phyloP scores from a whole-genome alignment of 768 basidiomycete species.

The Auriscalpium microsporum region DNA sequence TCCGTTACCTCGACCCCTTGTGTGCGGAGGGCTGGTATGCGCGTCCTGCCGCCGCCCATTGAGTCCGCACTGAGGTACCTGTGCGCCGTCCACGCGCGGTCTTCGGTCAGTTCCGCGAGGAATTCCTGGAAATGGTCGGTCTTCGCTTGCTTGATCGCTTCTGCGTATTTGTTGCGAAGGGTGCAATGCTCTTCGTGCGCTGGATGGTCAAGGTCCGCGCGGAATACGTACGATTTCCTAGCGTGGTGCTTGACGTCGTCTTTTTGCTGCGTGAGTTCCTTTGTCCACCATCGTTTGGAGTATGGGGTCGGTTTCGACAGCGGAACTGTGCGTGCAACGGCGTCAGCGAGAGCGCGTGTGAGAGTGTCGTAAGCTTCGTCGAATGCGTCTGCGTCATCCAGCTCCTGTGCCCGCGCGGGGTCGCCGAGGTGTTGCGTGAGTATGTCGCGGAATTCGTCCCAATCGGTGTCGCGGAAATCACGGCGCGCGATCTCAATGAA shows the following conservation, averaged over 20 bases:
- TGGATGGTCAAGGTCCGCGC: neutral
- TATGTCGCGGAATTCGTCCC: neutral
- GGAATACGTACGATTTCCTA: neutral
- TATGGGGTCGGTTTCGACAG: neutral
- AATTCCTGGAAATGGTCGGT: slow-evolving; percentile 18
- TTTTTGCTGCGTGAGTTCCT: neutral
- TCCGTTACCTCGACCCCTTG: too few species aligned
- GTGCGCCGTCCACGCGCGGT: slow-evolving; percentile 14
- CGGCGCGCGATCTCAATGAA: neutral
- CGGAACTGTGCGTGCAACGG: neutral
- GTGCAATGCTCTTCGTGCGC: neutral
- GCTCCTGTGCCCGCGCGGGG: too few species aligned
- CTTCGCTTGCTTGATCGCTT: slow-evolving; percentile 10
- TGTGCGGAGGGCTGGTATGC: slow-evolving; percentile 12
- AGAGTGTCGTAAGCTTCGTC: neutral
- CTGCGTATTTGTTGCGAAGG: slow-evolving; percentile 6
- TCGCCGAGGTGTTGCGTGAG: too few species aligned
- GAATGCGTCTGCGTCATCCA: neutral
- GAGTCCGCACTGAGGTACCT: slow-evolving; percentile 1
- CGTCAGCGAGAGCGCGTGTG: neutral
- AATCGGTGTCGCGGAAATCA: neutral
- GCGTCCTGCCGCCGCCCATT: slow-evolving; percentile 6
- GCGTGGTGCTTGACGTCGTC: too few species aligned
- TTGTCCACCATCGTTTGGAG: neutral
- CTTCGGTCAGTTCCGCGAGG: slow-evolving; percentile 11